These are phyloP conservation scores for Gossypium aridum DNA, from an alignment of 441 rosid genomes.

Conservation along the genomic window DNA sequence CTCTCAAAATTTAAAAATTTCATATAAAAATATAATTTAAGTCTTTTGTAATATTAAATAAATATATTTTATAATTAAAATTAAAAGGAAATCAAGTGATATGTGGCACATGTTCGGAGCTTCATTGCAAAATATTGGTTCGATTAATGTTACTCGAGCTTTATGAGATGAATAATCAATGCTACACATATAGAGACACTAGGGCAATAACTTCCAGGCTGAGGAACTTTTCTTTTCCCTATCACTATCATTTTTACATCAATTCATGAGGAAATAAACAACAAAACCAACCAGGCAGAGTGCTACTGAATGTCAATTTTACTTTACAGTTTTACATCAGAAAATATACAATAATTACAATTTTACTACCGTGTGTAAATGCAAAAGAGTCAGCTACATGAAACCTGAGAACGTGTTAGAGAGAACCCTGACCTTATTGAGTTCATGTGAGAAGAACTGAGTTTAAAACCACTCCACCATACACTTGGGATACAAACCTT, in stretches of 20 bases:
- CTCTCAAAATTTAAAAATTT: too few relatives aligned
- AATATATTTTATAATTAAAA: too few relatives aligned
- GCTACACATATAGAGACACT: too few relatives aligned
- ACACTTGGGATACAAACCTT: conserved; percentile 75
- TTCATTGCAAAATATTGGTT: too few relatives aligned
- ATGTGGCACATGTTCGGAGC: too few relatives aligned
- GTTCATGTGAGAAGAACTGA: neutral
- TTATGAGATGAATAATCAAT: too few relatives aligned
- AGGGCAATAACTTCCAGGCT: neutral
- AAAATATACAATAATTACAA: neutral
- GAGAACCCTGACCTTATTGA: neutral
- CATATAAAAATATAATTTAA: too few relatives aligned
- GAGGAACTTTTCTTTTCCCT: neutral
- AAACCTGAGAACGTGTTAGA: neutral
- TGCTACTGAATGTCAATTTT: neutral
- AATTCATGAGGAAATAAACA: neutral
- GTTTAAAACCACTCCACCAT: conserved; percentile 84
- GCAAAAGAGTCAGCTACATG: neutral
- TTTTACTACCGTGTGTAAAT: neutral
- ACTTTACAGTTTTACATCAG: neutral
- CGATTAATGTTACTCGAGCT: too few relatives aligned
- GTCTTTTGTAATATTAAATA: too few relatives aligned
- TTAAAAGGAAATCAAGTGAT: too few relatives aligned
- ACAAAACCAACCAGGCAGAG: neutral
- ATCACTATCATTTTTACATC: neutral